phyloP scores from a whole-genome alignment of 306 rosid genomes.

The Fragaria vesca region DNA sequence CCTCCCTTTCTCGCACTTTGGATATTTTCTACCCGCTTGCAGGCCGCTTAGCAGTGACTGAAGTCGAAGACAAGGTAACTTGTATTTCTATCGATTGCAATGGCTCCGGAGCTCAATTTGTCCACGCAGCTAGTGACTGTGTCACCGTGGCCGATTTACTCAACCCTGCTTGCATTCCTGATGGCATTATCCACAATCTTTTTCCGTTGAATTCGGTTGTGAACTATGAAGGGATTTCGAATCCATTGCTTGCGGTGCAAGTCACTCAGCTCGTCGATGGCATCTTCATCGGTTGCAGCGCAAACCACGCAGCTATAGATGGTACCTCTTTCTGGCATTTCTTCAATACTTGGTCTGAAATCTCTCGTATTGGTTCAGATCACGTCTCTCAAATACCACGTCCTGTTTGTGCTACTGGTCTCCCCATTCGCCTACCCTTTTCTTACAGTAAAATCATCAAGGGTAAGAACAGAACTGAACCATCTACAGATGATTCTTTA shows the following conservation, averaged over 20 bases:
- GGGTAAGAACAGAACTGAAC: too few species aligned
- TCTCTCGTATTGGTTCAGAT: slow-evolving; percentile 17
- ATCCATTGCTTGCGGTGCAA: slow-evolving; percentile 37
- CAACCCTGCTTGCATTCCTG: slow-evolving; percentile 22
- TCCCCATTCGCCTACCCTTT: not conserved
- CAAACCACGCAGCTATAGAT: not conserved
- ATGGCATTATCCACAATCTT: slow-evolving; percentile 25
- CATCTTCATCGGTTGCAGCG: slow-evolving; percentile 30
- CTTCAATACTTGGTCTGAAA: slow-evolving; percentile 1
- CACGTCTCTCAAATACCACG: slow-evolving; percentile 13
- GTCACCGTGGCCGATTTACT: slow-evolving; percentile 10
- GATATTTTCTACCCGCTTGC: slow-evolving; percentile 4
- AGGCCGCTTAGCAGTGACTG: not conserved
- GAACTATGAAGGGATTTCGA: slow-evolving; percentile 24
- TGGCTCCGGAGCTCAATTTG: slow-evolving; percentile 5
- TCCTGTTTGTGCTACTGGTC: not conserved
- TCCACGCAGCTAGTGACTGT: slow-evolving; percentile 10
- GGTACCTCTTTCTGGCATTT: not conserved
- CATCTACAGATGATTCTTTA: too few species aligned
- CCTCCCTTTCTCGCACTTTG: slow-evolving; percentile 8
- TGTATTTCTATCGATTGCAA: slow-evolving; percentile 31
- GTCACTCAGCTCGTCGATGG: slow-evolving; percentile 41
- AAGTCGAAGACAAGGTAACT: not conserved
- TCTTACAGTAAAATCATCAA: too few species aligned
- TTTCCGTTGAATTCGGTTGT: slow-evolving; percentile 16